Percentiles rank a stretch among this genome's conserved stretches.
These are phyloP conservation scores for Ascochyta rabiei DNA, from an alignment of 2,329 filamentous ascomycete species.

Conservation along the genomic window DNA sequence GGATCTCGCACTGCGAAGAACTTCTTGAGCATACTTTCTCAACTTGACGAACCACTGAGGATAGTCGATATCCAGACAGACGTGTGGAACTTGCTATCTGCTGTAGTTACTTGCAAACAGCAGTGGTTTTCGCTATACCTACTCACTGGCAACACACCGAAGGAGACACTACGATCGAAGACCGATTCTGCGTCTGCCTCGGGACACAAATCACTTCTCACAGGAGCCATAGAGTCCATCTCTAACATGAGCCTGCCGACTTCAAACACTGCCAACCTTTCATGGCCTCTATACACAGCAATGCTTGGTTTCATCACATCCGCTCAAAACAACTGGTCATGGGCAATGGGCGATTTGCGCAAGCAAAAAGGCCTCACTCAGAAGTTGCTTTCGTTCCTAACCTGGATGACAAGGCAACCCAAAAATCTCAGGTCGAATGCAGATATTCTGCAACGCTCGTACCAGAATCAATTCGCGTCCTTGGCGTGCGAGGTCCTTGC, in stretches of 20 bases:
- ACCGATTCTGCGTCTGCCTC: conserved; percentile 50
- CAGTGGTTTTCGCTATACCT: conserved; percentile 96
- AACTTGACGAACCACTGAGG: conserved; percentile 76
- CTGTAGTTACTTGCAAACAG: conserved; percentile 85
- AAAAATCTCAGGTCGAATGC: conserved; percentile 31
- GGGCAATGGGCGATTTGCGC: conserved; percentile 82
- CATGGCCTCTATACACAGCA: conserved; percentile 65
- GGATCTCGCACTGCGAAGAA: conserved; percentile 81
- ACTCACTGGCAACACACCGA: conserved; percentile 84
- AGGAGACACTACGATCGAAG: conserved; percentile 69
- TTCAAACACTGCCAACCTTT: conserved; percentile 46
- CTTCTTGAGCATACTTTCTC: conserved; percentile 79
- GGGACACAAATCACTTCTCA: conserved; percentile 70
- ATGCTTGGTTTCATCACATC: conserved; percentile 86
- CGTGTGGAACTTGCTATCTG: conserved; percentile 86
- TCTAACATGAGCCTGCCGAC: conserved; percentile 68
- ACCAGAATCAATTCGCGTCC: conserved; percentile 68
- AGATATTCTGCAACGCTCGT: conserved; percentile 34
- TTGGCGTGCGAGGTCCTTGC: conserved; percentile 86
- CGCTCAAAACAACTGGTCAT: conserved; percentile 94
- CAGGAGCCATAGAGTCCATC: conserved; percentile 73
- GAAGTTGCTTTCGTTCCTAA: conserved; percentile 73
- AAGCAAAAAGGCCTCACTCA: conserved; percentile 76
- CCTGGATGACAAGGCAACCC: conserved; percentile 44
- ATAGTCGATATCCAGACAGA: conserved; percentile 67